phyloP scores from a whole-genome alignment of 2,329 filamentous ascomycete species.

The Aspergillus ustus region DNA sequence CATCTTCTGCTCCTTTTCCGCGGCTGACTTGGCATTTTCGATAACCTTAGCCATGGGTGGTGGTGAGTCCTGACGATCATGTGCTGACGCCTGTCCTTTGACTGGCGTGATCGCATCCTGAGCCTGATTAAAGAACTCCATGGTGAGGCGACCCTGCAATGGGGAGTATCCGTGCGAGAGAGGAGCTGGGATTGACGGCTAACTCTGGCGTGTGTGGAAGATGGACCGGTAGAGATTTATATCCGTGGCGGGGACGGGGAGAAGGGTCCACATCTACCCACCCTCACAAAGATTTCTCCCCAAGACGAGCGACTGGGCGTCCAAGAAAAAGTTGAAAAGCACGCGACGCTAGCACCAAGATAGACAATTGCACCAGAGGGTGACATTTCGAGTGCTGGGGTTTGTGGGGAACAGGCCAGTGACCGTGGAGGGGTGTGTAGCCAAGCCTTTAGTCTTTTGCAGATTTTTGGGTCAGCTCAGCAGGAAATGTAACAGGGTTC shows the following conservation, averaged over 20 bases:
- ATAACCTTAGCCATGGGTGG: constrained; percentile 40
- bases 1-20: constrained; percentile 64
- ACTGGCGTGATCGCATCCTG: constrained; percentile 34
- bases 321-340: neutral
- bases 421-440: constrained; percentile 1
- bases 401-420: constrained; percentile 16
- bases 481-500: neutral
- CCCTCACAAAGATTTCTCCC: constrained; percentile 13
- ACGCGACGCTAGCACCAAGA: constrained; percentile 13
- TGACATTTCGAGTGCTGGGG: constrained; percentile 9
- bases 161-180: neutral
- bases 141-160: constrained; percentile 20
- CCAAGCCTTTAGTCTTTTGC: constrained; percentile 14
- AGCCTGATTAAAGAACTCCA: constrained; percentile 34
- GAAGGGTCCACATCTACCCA: constrained; percentile 15
- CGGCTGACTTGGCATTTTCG: constrained; percentile 47
- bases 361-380: constrained; percentile 10
- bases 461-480: neutral
- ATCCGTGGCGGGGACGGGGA: constrained; percentile 17
- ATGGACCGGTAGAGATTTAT: constrained; percentile 24
- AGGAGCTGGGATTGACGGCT: neutral
- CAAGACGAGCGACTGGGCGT: constrained; percentile 4
- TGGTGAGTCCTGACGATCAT: constrained; percentile 27
- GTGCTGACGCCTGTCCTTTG: constrained; percentile 23
- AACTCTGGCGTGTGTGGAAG: constrained; percentile 3